Evolutionary conservation across 2,329 filamentous ascomycete genomes (phyloP), one percentile per base, ranked within the genome.

Genomic region (Talaromyces sp.): DNA sequence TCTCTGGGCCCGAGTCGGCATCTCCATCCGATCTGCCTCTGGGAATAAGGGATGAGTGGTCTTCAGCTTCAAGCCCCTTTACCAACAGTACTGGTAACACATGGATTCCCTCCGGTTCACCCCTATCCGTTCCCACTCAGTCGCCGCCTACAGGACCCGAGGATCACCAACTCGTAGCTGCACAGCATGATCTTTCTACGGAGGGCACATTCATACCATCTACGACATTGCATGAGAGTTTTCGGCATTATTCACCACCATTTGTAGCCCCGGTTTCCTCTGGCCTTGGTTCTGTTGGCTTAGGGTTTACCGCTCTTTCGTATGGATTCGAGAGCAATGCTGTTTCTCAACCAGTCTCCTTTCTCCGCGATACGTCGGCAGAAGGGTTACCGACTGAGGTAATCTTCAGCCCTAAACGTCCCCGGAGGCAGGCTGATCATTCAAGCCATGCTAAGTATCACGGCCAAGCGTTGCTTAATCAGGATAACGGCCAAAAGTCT

Each of bases 311-410:
- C 3, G 68, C 69, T n/a, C 66, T 76, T 3, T 68, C 69, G 7
- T 75, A 77, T 50, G 67, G 66, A n/a, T 74, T 77, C 27, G 72
- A 74, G 27, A 68, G 72, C 35, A 74, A 69, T 50, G 68, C 71
- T 1, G 72, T 77, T 3, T 73, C 76, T 3, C 73, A 75, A 56
- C 74, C 75, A 37, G 71, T 75, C 3, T 78, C 78, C 1, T 79
- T 74, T 59, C 67, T 77, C 41, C 75, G 73, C 7, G 72, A 74
- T 16, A 67, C 73, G 5, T 54, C 76, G 68, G 27, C 77, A 76
- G 65, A 83, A 77, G 3, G 78, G n/a, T n/a, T 50, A 13, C 7
- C 50, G 16, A 39, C n/a, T 50, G 41, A 33, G 22, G 31, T 10
- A n/a, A 19, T 22, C 14, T 47, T 43, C 33, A 48, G 35, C 43